Evolutionary conservation across 371 early-diverging fungal genomes (phyloP), one percentile per base, ranked within the genome.

Genomic region (Coemansia sp.): DNA sequence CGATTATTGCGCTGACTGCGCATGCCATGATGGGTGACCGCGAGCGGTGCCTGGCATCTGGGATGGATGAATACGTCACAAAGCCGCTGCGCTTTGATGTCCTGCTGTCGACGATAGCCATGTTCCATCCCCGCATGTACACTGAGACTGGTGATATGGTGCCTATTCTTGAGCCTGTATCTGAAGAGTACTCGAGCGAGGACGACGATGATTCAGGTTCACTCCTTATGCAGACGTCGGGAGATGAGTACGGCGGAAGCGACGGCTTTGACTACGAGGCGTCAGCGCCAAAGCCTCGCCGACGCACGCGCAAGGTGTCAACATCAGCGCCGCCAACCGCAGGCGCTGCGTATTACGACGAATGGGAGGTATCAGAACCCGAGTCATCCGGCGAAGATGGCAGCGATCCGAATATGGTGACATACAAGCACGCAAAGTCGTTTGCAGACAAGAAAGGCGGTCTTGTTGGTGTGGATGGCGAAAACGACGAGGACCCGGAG

Each of bases 11-110:
- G 12, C 73, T 92, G 51, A 91, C 92, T 3, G 92, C 92, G 1
- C 89, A 89, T 65, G 92, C 92, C n/a, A 90, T 92, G 89, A 86
- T 88, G 66, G 91, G 90, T 18, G 91, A 91, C 74, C 82, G 90
- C 61, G 91, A 92, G 71, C 88, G 87, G 64, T 91, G 92, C 65
- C 75, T 92, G 56, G 74, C 80, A 16, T 80, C 89, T 44, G 91
- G 90, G 48, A 91, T 92, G 92, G 90, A 89, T 69, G 91, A 91
- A 70, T 91, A 91, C 65, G 86, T 89, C 5, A 89, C 91, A 3
- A 90, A 91, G 68, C 91, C 91, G 23, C 69, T 81, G 37, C 71
- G 72, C 56, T 63, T 73, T 6, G 81, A 78, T 30, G 57, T 60
- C 6, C 75, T 81, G 37, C 59, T 75, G 51, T 47, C 65, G 21